Evolutionary conservation across 2,329 filamentous ascomycete genomes (phyloP), one percentile per base, ranked within the genome.

Genomic region (Penicillium digitatum): DNA sequence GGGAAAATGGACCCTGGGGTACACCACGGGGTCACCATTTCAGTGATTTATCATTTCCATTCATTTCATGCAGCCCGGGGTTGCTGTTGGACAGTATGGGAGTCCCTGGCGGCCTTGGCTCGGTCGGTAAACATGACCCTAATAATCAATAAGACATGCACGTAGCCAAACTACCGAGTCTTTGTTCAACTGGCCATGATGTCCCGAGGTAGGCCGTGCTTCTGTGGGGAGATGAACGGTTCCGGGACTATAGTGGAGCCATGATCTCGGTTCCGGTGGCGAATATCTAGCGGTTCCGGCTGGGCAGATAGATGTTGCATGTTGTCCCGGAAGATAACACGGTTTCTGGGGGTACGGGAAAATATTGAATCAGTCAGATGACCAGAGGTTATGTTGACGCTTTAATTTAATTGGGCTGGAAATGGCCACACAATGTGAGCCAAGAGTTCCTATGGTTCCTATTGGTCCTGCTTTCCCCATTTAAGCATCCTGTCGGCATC

Each of bases 201-300:
- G 24, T 16, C 22, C 38, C 40, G 40, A 14, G 5, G 11, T 35
- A 35, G 47, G 20, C 18, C 3, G 37, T 40, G 39, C 9, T n/a
- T 26, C 9, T 42, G 39, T 42, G 37, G 47, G 48, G 10, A 8
- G 7, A 3, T 24, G 14, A 26, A 46, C 48, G 49, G 49, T 52
- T 52, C 40, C 49, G 49, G 32, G 39, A 45, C 12, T 32, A 26
- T 26, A 7, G 49, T 37, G 49, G 49, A 35, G 31, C 22, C 40
- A 3, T 27, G 4, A 24, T 52, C 40, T 52, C 49, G 49, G 49
- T 52, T 52, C 49, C 49, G 49, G 49, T 52, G 40, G 49, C 49
- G 40, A 52, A 52, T 46, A 46, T 46, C 49, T 38, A 22, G 10
- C 18, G 37, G 29, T 42, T 42, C 48, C 48, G 48, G 27, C 11